These are phyloP conservation scores for Cucurbita argyrosperma DNA, from an alignment of 306 rosid species.

Conservation along the genomic window DNA sequence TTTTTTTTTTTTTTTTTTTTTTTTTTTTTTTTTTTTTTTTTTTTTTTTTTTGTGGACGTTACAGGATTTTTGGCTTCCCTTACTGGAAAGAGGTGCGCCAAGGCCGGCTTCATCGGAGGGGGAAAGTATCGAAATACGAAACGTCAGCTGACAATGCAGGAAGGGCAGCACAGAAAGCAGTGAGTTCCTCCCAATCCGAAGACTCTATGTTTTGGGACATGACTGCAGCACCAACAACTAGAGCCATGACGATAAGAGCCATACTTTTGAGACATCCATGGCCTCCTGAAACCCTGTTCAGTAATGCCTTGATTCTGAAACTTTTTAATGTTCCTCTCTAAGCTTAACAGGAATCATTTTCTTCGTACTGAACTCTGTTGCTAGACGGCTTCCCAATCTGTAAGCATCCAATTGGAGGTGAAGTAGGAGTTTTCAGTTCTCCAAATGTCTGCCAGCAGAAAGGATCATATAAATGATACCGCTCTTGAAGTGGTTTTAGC, in stretches of 20 bases:
- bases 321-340: slow-evolving; percentile 47
- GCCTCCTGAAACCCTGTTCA: slow-evolving; percentile 48
- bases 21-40: too few species aligned
- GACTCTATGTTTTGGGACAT: slow-evolving; percentile 42
- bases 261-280: slow-evolving; percentile 37
- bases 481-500: slow-evolving; percentile 69
- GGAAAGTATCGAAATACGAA: too few species aligned
- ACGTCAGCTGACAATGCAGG: too few species aligned
- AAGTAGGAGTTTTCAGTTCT: slow-evolving; percentile 57
- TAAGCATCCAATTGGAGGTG: slow-evolving; percentile 72
- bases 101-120: not conserved
- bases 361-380: slow-evolving; percentile 58
- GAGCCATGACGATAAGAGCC: slow-evolving; percentile 34
- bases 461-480: slow-evolving; percentile 62
- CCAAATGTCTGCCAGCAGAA: slow-evolving; percentile 95
- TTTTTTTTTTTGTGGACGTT: too few species aligned
- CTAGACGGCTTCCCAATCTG: slow-evolving; percentile 75
- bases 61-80: not conserved
- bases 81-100: too few species aligned
- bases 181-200: slow-evolving; percentile 13
- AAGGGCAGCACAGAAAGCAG: too few species aligned
- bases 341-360: slow-evolving; percentile 53
- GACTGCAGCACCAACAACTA: slow-evolving; percentile 54
- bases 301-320: slow-evolving; percentile 38
- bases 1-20: too few species aligned